A percentile compares a stretch with the other conserved stretches of the same genome.
Evolutionary conservation across 164 flowering plant species (phyloP).

Genomic region (Protea cynaroides): DNA sequence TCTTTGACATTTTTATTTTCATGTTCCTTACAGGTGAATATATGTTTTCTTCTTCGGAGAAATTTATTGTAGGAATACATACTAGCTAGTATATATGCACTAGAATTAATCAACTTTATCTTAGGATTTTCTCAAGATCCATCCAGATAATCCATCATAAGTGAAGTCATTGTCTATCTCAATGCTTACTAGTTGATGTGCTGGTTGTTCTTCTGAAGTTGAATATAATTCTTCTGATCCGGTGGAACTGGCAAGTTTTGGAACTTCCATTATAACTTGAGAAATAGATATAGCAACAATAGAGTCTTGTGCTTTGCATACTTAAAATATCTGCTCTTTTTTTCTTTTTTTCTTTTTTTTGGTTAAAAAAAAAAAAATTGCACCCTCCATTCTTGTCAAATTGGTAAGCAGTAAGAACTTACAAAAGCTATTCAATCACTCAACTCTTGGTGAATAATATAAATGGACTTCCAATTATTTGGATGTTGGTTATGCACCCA

Average conservation of each 20-base stretch:
- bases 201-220: conserved; percentile 47
- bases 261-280: conserved; percentile 45
- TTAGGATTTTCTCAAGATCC: conserved; percentile 11
- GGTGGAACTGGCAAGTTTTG: conserved; percentile 40
- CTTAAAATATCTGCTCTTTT: no score
- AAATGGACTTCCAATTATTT: no score
- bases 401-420: conserved; percentile 69
- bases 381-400: conserved; percentile 72
- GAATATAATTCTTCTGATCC: conserved; percentile 65
- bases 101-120: conserved; percentile 1
- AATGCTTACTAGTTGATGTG: conserved; percentile 6
- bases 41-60: conserved; percentile 3
- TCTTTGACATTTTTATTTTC: conserved; percentile 42
- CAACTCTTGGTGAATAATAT: no score
- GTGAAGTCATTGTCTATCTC: conserved; percentile 4
- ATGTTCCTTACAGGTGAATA: conserved; percentile 10
- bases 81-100: conserved; percentile 7
- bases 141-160: neutral
- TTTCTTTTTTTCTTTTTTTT: conserved; percentile 66
- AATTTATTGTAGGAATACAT: neutral
- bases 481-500: no score
- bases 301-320: no score
- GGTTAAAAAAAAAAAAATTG: no score
- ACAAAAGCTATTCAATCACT: no score
- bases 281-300: conserved; percentile 22